Conservation (phyloP, 192 early-diverging fungal species). For the Coemansia erecta region DNA sequence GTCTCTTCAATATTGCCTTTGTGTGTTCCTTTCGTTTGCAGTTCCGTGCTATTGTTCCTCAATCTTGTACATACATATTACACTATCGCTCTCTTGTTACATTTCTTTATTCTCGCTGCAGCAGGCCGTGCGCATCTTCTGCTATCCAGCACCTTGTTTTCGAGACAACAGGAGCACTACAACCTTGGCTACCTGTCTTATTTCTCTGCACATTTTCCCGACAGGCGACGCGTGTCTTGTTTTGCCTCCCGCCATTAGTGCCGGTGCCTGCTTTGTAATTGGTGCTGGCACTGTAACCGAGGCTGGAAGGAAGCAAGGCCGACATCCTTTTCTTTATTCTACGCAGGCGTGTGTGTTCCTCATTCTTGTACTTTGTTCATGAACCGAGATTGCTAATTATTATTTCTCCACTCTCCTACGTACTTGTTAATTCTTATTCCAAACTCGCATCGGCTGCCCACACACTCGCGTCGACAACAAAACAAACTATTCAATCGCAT, state of each 20-base stretch:
- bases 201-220: too few species aligned
- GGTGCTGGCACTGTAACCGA: too few species aligned
- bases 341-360: too few species aligned
- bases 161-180: not conserved
- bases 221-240: too few species aligned
- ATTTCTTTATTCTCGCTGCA: conserved; percentile 8
- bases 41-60: conserved; percentile 8
- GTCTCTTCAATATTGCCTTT: not conserved
- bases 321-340: not conserved
- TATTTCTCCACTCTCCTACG: not conserved
- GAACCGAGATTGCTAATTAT: not conserved
- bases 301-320: too few species aligned
- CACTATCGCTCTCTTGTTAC: conserved; percentile 1
- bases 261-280: too few species aligned
- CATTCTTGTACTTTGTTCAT: too few species aligned
- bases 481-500: not conserved
- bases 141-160: not conserved
- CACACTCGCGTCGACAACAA: not conserved
- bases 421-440: not conserved
- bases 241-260: too few species aligned
- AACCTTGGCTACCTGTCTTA: not conserved
- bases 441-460: not conserved
- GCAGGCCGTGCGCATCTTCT: conserved; percentile 7
- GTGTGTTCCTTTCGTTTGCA: not conserved
- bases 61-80: conserved; percentile 4